A percentile compares a stretch with the other conserved stretches of the same genome.
These are phyloP conservation scores for Infundibulicybe gibba DNA, from an alignment of 768 basidiomycete species.

Conservation along the genomic window DNA sequence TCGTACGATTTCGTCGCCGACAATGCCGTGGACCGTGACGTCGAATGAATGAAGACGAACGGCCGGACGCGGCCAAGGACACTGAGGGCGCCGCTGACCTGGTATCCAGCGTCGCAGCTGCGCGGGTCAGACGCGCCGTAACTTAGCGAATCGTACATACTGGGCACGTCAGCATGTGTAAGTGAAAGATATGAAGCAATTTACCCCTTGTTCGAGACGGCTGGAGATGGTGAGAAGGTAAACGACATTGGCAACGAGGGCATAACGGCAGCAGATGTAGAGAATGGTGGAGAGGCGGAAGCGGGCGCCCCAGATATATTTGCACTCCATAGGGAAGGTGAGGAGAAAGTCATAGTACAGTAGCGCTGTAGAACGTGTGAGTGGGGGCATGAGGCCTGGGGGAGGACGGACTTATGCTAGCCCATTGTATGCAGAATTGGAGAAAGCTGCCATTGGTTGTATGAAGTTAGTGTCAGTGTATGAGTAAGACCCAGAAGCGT, in stretches of 20 bases:
- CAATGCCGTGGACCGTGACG: no score
- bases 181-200: background rate
- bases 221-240: constrained; percentile 19
- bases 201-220: constrained; percentile 10
- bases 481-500: no score
- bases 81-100: constrained; percentile 22
- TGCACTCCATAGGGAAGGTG: constrained; percentile 19
- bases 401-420: background rate
- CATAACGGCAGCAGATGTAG: constrained; percentile 23
- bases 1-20: no score
- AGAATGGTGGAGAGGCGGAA: constrained; percentile 21
- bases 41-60: no score
- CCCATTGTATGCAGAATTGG: background rate
- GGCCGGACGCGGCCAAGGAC: constrained; percentile 25
- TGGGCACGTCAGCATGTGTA: background rate
- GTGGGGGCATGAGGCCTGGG: background rate
- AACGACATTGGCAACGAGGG: constrained; percentile 19
- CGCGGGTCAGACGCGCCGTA: background rate
- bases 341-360: constrained; percentile 23
- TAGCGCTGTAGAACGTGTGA: constrained; percentile 9
- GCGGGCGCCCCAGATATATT: constrained; percentile 21
- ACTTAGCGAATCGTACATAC: constrained; percentile 1
- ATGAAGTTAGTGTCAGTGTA: no score
- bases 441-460: background rate
- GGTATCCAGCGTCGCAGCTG: constrained; percentile 23